Base-by-base conservation (phyloP, 805 yeast genomes). In the Cyberlindnera lachancei region DNA sequence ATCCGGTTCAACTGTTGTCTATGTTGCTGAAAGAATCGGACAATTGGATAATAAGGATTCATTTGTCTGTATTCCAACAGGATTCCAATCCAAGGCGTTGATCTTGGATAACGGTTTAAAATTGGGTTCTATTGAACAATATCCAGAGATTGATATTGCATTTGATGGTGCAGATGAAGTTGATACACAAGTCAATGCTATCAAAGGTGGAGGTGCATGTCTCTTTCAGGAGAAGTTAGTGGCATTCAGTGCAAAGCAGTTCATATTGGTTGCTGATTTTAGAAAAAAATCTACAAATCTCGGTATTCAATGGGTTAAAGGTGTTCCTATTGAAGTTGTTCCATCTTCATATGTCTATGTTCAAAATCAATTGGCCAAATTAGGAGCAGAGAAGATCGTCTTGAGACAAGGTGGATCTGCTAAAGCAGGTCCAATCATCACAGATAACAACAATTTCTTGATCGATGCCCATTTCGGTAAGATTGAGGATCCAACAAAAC, bases 121-220 rank as follows among this genome's bases (percentile, higher is more conserved):
- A 25, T 65, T 88, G 42, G 95, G 94, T 2, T 67, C 82, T 8
- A 73, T 90, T 38, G 96, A 90, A 50, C 88, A 86, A 63, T 78
- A 63, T 30, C 84, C 94, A 3, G 68, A 69, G 17, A 63, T 92
- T 27, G 98, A 92, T 55, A 75, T 92, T 46, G 95, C 96, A 2
- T 92, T 92, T 55, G 99, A 92, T 58, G 99, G 99, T 27, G 97
- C 98, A 3, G 99, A 92, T 59, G 98, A 92, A 59, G 88, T 88
- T 36, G 98, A 90, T 58, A 53, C 73, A 5, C 53, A 68, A 15
- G 67, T 92, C 47, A 84, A 87, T 53, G 77, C 88, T 49, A 92
- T 92, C 56, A 92, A 92, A 61, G 99, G 99, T 45, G 99, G 99
- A 30, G 99, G 99, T 25, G 99, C 96, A 2, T 92, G 99, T 58